These are phyloP conservation scores for Sanghuangporus baumii DNA, from an alignment of 1,284 basidiomycete species.

Conservation along the genomic window DNA sequence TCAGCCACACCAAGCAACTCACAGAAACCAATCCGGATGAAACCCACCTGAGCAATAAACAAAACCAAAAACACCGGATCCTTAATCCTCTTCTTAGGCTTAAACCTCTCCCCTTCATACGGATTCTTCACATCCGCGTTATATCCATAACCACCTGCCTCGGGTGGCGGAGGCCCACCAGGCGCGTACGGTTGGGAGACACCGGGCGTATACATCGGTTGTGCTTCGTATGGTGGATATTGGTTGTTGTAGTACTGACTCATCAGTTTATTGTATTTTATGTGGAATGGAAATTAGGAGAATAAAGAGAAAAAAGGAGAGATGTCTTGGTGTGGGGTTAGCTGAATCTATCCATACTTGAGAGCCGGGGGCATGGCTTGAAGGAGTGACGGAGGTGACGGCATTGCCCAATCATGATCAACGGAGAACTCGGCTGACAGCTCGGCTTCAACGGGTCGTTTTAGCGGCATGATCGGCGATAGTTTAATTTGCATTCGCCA, in stretches of 20 bases:
- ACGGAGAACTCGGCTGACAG: background rate
- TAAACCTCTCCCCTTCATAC: slow-evolving; percentile 61
- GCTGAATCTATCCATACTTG: background rate
- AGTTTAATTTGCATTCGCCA: background rate
- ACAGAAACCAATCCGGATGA: background rate
- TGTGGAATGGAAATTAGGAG: background rate
- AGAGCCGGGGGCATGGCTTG: background rate
- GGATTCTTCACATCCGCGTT: slow-evolving; percentile 45
- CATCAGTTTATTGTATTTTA: background rate
- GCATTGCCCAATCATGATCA: background rate
- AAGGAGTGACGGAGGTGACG: background rate
- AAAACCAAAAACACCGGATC: slow-evolving; percentile 68
- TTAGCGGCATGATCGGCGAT: background rate
- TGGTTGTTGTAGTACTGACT: background rate
- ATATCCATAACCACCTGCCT: slow-evolving; percentile 17
- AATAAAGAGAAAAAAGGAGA: background rate
- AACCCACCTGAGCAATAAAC: slow-evolving; percentile 57
- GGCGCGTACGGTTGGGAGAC: slow-evolving; percentile 30
- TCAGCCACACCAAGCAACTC: background rate
- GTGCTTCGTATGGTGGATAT: slow-evolving; percentile 1
- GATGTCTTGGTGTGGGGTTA: background rate
- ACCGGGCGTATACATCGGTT: slow-evolving; percentile 19
- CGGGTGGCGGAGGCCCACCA: slow-evolving; percentile 9
- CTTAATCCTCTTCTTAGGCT: slow-evolving; percentile 63
- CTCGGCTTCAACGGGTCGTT: too few relatives aligned